Conservation (phyloP, 2,329 filamentous ascomycete species). For the Monosporascus sp. region DNA sequence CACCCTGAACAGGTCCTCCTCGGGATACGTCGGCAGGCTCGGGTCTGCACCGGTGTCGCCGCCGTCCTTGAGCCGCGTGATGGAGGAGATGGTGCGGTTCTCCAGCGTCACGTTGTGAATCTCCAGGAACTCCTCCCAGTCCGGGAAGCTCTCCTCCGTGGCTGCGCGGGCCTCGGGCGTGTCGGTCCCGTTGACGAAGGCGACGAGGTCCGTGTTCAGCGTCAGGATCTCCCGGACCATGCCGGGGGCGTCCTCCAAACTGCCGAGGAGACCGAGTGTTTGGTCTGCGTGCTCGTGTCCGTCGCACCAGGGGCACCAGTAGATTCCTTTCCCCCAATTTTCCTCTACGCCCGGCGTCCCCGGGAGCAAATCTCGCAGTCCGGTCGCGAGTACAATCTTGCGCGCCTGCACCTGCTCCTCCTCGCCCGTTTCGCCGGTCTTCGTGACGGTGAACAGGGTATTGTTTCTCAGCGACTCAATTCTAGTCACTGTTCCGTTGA, state of each 20-base stretch:
- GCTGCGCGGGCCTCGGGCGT: constrained; percentile 35
- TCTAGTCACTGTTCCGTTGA: constrained; percentile 46
- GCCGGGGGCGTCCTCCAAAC: constrained; percentile 36
- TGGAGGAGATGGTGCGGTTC: constrained; percentile 45
- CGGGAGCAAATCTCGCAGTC: constrained; percentile 50
- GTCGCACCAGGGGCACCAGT: constrained; percentile 62
- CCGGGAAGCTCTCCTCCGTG: constrained; percentile 34
- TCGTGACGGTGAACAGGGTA: constrained; percentile 40
- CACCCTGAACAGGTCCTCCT: constrained; percentile 51
- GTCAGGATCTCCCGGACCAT: constrained; percentile 47
- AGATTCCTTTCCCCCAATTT: constrained; percentile 55
- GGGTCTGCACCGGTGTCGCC: constrained; percentile 31
- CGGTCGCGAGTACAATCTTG: constrained; percentile 54
- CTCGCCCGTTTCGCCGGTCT: constrained; percentile 19
- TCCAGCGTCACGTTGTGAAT: constrained; percentile 48
- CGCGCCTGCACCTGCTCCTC: constrained; percentile 36
- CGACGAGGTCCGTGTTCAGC: constrained; percentile 49
- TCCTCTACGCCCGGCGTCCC: constrained; percentile 47
- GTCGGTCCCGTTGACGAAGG: constrained; percentile 55
- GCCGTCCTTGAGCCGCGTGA: constrained; percentile 41
- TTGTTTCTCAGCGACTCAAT: constrained; percentile 34
- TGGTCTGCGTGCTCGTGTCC: constrained; percentile 57
- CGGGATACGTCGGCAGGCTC: constrained; percentile 35
- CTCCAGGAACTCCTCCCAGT: constrained; percentile 44
- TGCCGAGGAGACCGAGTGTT: constrained; percentile 46